Percentiles rank a stretch among this genome's conserved stretches.
phyloP scores from a whole-genome alignment of 192 early-diverging fungal genomes.

The Chytriomyces hyalinus region DNA sequence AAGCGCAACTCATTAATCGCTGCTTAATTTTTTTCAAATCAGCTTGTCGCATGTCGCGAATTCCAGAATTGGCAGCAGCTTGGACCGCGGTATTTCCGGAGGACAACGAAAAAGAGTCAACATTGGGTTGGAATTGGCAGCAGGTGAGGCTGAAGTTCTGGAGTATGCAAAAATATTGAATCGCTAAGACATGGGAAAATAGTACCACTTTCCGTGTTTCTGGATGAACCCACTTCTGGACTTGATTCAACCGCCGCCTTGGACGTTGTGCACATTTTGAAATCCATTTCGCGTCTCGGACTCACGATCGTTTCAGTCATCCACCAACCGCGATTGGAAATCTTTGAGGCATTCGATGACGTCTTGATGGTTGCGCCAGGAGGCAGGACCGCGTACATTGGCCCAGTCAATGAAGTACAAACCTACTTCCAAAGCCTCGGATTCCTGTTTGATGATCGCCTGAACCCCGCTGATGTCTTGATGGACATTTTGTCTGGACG shows the following conservation, averaged over 20 bases:
- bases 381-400: constrained; percentile 56
- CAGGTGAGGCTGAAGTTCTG: neutral
- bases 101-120: constrained; percentile 66
- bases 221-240: constrained; percentile 85
- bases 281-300: constrained; percentile 71
- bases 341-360: constrained; percentile 77
- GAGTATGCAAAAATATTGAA: neutral
- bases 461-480: constrained; percentile 41
- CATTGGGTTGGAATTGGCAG: constrained; percentile 50
- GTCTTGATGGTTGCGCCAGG: constrained; percentile 66
- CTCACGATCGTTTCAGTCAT: constrained; percentile 72
- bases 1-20: too few relatives aligned
- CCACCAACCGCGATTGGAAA: constrained; percentile 77
- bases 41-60: constrained; percentile 29
- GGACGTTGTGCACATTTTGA: constrained; percentile 79
- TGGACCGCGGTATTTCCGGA: constrained; percentile 57
- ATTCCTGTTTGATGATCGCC: constrained; percentile 24
- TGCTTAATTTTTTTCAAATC: neutral
- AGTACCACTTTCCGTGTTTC: constrained; percentile 75
- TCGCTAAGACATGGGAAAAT: too few relatives aligned
- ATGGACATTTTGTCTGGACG: constrained; percentile 42
- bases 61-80: constrained; percentile 50
- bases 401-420: constrained; percentile 24
- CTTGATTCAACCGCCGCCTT: constrained; percentile 67
- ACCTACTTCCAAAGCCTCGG: constrained; percentile 36